Base-by-base conservation (phyloP, 2,329 filamentous ascomycete genomes). In the Trichophyton mentagrophytes region DNA sequence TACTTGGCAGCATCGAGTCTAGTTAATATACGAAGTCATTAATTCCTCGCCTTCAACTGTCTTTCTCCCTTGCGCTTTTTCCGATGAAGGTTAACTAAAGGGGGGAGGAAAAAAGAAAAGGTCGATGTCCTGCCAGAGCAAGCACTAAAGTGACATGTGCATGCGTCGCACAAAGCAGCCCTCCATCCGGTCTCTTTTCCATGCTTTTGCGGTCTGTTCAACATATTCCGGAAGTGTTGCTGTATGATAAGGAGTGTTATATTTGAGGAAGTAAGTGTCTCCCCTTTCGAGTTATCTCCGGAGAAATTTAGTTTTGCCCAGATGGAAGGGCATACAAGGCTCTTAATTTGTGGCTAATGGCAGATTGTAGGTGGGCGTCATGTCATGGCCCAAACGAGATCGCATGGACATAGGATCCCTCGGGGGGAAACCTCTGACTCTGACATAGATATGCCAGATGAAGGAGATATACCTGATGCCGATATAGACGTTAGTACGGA, bases 311-410 rank as follows among this genome's bases (percentile, higher is more conserved):
- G 15, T 51, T 13, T 30, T 30, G 27, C 22, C 46, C 11, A 13
- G 46, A 51, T 13, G 22, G 9, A 25, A 25, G 8, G 13, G 22
- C 4, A 4, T 27, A 13, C 15, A 13, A n/a, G 11, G 20, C 25
- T 51, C 46, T 15, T 51, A 9, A 15, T 51, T 9, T 27, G 20
- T 1, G 20, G 11, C 51, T 55, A 55, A 55, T 20, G 27, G 27
- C 17, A 8, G 5, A 8, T 36, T 55, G 33, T 55, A 55, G 40
- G 13, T 6, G n/a, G 38, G 22, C 55, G 60, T 63, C 61, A 63
- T 63, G 61, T 61, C 49, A 63, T 63, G 57, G 61, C 49, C 33
- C 59, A 57, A 61, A 60, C 59, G 53, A 63, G 47, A 38, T 53
- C 59, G 57, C 17, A 55, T 42, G 20, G 40, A 42, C 55, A 57